Evolutionary conservation across 495 filamentous ascomycete genomes (phyloP).

Genomic region (Mytilinidion resinicola): DNA sequence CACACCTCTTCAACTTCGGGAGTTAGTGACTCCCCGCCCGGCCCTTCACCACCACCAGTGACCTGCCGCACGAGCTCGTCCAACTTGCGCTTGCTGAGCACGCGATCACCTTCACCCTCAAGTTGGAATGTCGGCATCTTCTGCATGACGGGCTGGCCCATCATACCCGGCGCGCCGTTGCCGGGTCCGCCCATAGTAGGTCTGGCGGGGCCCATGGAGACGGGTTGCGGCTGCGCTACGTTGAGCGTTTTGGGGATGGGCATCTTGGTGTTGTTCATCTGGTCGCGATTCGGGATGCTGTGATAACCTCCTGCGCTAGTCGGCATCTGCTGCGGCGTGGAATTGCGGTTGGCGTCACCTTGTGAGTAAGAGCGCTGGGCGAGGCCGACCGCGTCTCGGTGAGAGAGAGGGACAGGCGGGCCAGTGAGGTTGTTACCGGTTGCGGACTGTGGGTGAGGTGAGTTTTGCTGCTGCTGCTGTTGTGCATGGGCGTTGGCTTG

Average conservation of each 20-base stretch:
- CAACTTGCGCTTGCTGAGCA: constrained; percentile 91
- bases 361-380: constrained; percentile 54
- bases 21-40: constrained; percentile 61
- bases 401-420: constrained; percentile 53
- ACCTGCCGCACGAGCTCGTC: constrained; percentile 93
- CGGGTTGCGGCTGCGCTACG: constrained; percentile 61
- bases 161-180: constrained; percentile 63
- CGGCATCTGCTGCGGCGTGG: constrained; percentile 29
- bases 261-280: constrained; percentile 31
- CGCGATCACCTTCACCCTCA: constrained; percentile 81
- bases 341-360: constrained; percentile 20
- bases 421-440: constrained; percentile 37
- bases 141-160: constrained; percentile 77
- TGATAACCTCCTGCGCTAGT: constrained; percentile 33
- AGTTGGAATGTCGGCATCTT: constrained; percentile 76
- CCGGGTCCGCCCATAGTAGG: constrained; percentile 75
- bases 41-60: constrained; percentile 68
- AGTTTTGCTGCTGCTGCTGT: constrained; percentile 34
- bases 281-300: constrained; percentile 24
- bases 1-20: constrained; percentile 93
- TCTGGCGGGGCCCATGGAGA: constrained; percentile 60
- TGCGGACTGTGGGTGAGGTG: constrained; percentile 32
- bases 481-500: constrained; percentile 20
- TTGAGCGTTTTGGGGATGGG: constrained; percentile 72
- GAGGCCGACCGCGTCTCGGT: constrained; percentile 55